Percentiles rank a stretch among this genome's conserved stretches.
phyloP scores from a whole-genome alignment of 2,329 filamentous ascomycete genomes.

The Pestalotiopsis fici region DNA sequence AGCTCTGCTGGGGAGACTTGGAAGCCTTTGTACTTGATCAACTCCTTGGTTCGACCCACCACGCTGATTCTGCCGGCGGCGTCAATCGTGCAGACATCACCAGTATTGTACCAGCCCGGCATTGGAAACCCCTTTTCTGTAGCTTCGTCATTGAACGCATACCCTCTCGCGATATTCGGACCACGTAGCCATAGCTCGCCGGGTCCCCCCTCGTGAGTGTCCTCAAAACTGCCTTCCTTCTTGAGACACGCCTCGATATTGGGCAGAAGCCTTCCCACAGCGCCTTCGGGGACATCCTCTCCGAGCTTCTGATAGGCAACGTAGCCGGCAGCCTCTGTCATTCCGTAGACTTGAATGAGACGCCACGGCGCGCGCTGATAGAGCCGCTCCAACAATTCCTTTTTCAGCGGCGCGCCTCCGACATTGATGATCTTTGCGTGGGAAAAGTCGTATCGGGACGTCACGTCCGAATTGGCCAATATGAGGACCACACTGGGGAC shows the following conservation, averaged over 20 bases:
- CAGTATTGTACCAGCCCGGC: conserved; percentile 44
- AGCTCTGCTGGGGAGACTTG: conserved; percentile 39
- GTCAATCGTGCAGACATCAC: conserved; percentile 42
- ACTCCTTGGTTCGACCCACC: conserved; percentile 39
- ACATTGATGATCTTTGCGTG: conserved; percentile 35
- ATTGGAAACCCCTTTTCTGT: conserved; percentile 37
- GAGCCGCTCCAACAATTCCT: conserved; percentile 31
- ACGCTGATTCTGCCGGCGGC: conserved; percentile 31
- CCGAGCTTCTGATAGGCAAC: conserved; percentile 39
- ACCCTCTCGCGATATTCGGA: conserved; percentile 43
- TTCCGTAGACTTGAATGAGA: conserved; percentile 43
- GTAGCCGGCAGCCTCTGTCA: conserved; percentile 45
- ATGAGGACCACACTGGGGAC: conserved; percentile 38
- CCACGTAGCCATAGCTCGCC: conserved; percentile 45
- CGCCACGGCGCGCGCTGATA: conserved; percentile 34
- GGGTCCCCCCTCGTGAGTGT: conserved; percentile 34
- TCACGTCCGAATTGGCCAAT: conserved; percentile 36
- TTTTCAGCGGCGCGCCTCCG: conserved; percentile 35
- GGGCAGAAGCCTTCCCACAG: conserved; percentile 36
- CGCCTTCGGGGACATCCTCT: conserved; percentile 32
- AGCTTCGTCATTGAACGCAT: conserved; percentile 39
- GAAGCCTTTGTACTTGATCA: conserved; percentile 45
- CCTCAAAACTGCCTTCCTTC: conserved; percentile 35
- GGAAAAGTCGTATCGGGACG: conserved; percentile 36
- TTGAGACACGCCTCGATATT: conserved; percentile 40